These are phyloP conservation scores for Purshia tridentata DNA, from an alignment of 306 rosid genomes.

Conservation along the genomic window DNA sequence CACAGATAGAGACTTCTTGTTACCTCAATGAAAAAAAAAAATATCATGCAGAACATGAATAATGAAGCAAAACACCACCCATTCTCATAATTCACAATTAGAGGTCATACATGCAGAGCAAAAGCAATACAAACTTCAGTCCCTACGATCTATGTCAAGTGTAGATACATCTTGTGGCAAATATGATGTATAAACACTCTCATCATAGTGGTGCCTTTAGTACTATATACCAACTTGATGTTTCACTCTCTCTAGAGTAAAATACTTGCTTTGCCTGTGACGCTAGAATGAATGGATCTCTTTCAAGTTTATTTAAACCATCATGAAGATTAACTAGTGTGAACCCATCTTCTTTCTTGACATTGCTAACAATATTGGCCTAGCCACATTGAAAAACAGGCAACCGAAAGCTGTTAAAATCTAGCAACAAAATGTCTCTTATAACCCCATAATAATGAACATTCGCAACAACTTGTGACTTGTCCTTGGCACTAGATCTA, in stretches of 20 bases:
- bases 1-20: too few species aligned
- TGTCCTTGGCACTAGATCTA: not conserved
- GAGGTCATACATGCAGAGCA: too few species aligned
- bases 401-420: not conserved
- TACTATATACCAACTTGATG: not conserved
- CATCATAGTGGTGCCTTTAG: not conserved
- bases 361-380: not conserved
- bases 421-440: not conserved
- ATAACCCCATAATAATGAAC: not conserved
- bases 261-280: not conserved
- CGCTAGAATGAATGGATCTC: not conserved
- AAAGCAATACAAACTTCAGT: too few species aligned
- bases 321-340: not conserved
- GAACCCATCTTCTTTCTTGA: not conserved
- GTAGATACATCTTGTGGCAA: not conserved
- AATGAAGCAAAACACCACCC: too few species aligned
- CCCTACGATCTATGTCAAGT: not conserved
- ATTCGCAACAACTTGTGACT: not conserved
- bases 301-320: not conserved
- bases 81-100: too few species aligned
- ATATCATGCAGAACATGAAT: too few species aligned
- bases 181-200: not conserved
- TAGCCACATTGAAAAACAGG: not conserved
- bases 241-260: not conserved
- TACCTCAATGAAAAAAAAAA: too few species aligned